These are phyloP conservation scores for Trichoderma arundinaceum DNA, from an alignment of 2,329 filamentous ascomycete species.

Conservation along the genomic window DNA sequence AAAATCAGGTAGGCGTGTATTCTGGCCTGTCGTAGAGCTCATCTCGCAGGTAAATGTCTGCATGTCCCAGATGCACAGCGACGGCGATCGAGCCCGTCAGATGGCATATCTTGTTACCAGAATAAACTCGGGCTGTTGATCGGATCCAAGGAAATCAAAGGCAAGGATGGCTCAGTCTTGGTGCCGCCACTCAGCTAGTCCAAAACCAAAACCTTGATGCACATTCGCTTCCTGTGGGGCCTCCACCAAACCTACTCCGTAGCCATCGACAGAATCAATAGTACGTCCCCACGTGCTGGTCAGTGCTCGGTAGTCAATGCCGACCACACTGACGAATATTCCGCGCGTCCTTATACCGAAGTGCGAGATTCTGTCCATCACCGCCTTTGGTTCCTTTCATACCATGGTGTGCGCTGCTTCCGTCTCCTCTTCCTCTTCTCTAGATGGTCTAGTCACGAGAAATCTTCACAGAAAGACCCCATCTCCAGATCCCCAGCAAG, in stretches of 20 bases:
- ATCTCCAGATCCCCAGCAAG: neutral
- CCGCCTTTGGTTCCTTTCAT: slow-evolving; percentile 3
- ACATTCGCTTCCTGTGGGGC: slow-evolving; percentile 9
- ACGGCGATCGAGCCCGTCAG: too few species aligned
- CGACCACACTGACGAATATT: slow-evolving; percentile 8
- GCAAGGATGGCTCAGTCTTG: too few species aligned
- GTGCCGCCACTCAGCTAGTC: too few species aligned
- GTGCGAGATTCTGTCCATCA: neutral
- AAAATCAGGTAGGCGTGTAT: neutral
- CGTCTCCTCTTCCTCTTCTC: neutral
- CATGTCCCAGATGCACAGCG: too few species aligned
- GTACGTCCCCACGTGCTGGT: slow-evolving; percentile 21
- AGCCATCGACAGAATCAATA: slow-evolving; percentile 11
- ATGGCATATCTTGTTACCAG: too few species aligned
- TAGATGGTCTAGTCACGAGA: neutral
- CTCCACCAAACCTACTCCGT: neutral
- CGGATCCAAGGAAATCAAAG: too few species aligned
- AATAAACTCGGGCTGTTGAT: too few species aligned
- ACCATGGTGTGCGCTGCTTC: neutral
- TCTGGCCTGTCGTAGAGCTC: neutral
- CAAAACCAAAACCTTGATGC: too few species aligned
- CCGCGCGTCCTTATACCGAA: slow-evolving; percentile 22
- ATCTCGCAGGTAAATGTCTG: neutral
- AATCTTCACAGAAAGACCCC: too few species aligned
- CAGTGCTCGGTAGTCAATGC: slow-evolving; percentile 23